phyloP scores from a whole-genome alignment of 2,329 filamentous ascomycete genomes.

The Fusarium albosuccineum region DNA sequence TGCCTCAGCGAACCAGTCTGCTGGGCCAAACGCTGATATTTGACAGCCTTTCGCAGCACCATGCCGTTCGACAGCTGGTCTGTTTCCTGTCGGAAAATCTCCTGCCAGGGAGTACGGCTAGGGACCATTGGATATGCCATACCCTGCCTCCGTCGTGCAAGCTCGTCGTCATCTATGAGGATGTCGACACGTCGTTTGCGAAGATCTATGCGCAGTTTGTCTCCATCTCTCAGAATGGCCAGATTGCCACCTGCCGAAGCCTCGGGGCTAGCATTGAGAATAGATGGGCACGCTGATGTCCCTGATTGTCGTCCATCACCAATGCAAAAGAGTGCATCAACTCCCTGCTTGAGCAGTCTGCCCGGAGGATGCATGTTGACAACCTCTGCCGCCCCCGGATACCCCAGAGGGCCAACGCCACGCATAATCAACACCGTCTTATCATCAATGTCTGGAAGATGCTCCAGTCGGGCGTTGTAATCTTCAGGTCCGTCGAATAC shows the following conservation, averaged over 20 bases:
- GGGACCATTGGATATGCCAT: conserved; percentile 55
- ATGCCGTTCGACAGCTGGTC: conserved; percentile 61
- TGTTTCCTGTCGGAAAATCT: conserved; percentile 61
- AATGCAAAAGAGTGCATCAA: conserved; percentile 63
- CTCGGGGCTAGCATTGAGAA: conserved; percentile 68
- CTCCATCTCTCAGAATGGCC: conserved; percentile 63
- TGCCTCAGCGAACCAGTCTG: too few species aligned
- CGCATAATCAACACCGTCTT: conserved; percentile 57
- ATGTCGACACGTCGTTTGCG: conserved; percentile 63
- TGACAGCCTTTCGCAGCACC: conserved; percentile 59
- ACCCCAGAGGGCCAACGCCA: conserved; percentile 62
- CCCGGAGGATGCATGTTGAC: conserved; percentile 65
- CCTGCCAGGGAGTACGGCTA: conserved; percentile 65
- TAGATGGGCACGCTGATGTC: conserved; percentile 67
- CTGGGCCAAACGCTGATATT: conserved; percentile 58
- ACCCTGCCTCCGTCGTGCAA: conserved; percentile 55
- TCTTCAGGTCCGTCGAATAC: conserved; percentile 66
- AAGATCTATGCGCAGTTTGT: conserved; percentile 63
- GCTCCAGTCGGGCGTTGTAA: conserved; percentile 60
- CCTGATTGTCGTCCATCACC: conserved; percentile 68
- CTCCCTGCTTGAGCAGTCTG: conserved; percentile 58
- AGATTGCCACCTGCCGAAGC: conserved; percentile 67
- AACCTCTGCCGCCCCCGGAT: conserved; percentile 64
- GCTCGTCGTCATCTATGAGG: conserved; percentile 57
- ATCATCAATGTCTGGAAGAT: conserved; percentile 32